Conservation (phyloP, 208 protist species). For the Leishmania tropica region DNA sequence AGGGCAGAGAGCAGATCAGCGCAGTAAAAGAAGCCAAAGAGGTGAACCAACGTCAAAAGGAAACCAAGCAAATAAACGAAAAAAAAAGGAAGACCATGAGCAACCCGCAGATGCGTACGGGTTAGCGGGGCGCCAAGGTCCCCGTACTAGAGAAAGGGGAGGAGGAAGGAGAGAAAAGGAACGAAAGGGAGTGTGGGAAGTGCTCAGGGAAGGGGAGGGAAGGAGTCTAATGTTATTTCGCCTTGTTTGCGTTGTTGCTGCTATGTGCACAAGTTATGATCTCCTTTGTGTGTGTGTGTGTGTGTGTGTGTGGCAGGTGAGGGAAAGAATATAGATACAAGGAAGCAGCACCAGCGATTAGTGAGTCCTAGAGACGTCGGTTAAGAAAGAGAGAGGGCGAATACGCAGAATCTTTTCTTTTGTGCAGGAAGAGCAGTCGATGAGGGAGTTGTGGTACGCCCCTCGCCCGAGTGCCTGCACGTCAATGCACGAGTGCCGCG, state of each 20-base stretch:
- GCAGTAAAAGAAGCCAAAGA: neutral
- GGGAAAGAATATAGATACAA: neutral
- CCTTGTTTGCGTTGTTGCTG: neutral
- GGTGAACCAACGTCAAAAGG: neutral
- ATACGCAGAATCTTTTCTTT: neutral
- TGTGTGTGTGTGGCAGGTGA: neutral
- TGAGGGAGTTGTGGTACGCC: neutral
- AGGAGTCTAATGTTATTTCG: neutral
- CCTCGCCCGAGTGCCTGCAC: neutral
- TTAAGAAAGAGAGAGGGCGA: neutral
- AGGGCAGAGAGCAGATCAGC: neutral
- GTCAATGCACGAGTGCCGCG: neutral
- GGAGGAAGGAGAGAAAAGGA: neutral
- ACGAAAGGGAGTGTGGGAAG: neutral
- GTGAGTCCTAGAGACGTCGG: neutral
- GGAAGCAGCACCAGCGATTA: neutral
- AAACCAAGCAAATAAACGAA: neutral
- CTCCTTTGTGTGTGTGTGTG: neutral
- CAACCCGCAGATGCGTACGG: neutral
- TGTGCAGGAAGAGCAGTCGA: neutral
- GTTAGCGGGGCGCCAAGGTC: neutral
- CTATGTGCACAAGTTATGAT: too few relatives aligned
- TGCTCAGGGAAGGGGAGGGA: neutral
- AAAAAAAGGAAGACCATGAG: neutral
- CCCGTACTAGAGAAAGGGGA: neutral